Evolutionary conservation across 768 basidiomycete genomes (phyloP).

Genomic region (Tulasnella sp.): DNA sequence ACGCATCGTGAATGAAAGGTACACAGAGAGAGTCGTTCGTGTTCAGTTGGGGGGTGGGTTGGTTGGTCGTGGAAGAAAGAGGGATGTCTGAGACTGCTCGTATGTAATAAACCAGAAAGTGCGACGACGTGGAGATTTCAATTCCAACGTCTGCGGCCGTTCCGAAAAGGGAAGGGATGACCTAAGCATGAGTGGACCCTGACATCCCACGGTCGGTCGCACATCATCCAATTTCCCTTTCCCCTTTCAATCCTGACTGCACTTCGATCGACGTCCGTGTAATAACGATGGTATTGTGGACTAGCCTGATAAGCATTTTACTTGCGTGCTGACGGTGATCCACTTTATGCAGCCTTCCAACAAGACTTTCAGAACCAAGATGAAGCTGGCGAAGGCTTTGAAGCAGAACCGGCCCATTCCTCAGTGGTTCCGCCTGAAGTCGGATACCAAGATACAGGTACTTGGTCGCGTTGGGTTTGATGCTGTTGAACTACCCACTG

Average conservation of each 20-base stretch:
- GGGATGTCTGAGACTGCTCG: background rate
- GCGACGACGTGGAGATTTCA: background rate
- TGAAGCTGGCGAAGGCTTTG: slow-evolving; percentile 89
- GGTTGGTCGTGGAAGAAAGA: slow-evolving; percentile 3
- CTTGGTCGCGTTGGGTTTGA: slow-evolving; percentile 12
- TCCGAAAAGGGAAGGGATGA: background rate
- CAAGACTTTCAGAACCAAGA: slow-evolving; percentile 97
- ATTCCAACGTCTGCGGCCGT: background rate
- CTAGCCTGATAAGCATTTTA: background rate
- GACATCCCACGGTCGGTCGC: background rate
- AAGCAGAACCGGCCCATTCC: slow-evolving; percentile 99
- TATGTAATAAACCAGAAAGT: background rate
- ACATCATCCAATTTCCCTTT: slow-evolving; percentile 4
- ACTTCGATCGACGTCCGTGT: background rate
- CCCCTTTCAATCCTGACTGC: background rate
- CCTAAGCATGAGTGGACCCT: background rate
- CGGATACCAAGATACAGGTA: slow-evolving; percentile 91
- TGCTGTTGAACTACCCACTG: background rate
- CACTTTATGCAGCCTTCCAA: slow-evolving; percentile 75
- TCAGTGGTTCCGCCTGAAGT: slow-evolving; percentile 98
- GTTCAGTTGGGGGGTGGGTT: background rate
- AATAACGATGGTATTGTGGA: background rate
- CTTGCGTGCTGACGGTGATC: background rate
- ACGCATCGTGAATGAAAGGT: background rate
- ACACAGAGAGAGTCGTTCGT: background rate